phyloP scores from a whole-genome alignment of 352 stramenopile species.

The Thraustochytrium sp. region DNA sequence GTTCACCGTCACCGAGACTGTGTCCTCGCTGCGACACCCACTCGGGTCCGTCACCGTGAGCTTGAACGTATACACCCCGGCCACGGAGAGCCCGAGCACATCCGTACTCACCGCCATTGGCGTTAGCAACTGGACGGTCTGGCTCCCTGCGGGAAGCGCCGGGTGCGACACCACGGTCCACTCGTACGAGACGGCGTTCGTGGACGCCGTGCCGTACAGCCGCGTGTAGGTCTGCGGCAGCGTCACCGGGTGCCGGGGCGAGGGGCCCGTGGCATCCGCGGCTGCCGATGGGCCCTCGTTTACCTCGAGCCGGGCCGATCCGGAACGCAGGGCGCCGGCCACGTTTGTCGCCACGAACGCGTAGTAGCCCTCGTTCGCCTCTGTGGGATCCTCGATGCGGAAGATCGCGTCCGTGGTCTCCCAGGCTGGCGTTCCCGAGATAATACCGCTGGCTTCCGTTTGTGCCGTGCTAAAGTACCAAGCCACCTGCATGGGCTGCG shows the following conservation, averaged over 20 bases:
- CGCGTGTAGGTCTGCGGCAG: constrained; percentile 28
- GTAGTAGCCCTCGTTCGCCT: constrained; percentile 29
- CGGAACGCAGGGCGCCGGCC: background rate
- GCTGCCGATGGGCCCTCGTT: constrained; percentile 21
- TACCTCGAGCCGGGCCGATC: background rate
- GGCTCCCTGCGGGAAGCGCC: background rate
- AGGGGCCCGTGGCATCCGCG: background rate
- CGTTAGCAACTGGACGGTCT: background rate
- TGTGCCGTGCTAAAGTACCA: constrained; percentile 7
- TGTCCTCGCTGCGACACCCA: background rate
- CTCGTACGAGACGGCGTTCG: background rate
- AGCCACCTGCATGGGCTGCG: background rate
- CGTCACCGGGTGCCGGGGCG: constrained; percentile 13
- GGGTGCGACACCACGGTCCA: constrained; percentile 5
- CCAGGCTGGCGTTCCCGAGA: background rate
- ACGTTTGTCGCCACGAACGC: constrained; percentile 29
- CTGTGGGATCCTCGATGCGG: background rate
- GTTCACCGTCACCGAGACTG: constrained; percentile 12
- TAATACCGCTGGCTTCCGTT: background rate
- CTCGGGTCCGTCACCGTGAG: constrained; percentile 3
- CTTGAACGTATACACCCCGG: background rate
- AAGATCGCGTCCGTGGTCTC: constrained; percentile 1
- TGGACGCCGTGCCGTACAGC: background rate
- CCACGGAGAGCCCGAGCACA: background rate
- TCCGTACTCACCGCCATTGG: background rate